Evolutionary conservation across 345 rosid genomes (phyloP).

Genomic region (Kernera saxatilis): DNA sequence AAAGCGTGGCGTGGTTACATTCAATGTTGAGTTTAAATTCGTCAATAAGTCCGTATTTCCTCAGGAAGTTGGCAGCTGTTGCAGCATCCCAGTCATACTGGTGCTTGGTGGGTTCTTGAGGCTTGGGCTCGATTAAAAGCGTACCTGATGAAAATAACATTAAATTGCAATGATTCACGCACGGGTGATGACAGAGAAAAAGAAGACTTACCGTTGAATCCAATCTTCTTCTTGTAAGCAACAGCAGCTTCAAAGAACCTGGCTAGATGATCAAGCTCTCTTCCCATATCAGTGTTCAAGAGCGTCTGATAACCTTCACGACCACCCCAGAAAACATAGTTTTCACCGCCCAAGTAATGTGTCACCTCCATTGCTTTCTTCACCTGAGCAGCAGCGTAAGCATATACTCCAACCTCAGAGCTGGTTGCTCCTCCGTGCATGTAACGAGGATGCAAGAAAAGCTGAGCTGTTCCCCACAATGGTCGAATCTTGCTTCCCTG

Average conservation of each 20-base stretch:
- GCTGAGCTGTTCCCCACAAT: constrained; percentile 96
- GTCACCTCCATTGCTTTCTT: constrained; percentile 98
- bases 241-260: constrained; percentile 79
- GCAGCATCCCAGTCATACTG: constrained; percentile 99
- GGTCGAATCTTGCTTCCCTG: constrained; percentile 76
- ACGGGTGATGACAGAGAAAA: not conserved
- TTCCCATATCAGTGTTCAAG: constrained; percentile 93
- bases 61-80: constrained; percentile 74
- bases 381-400: constrained; percentile 96
- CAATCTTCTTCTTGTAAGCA: constrained; percentile 92
- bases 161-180: not conserved
- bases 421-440: constrained; percentile 99
- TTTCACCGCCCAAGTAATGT: constrained; percentile 95
- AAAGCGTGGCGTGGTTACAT: constrained; percentile 95
- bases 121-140: constrained; percentile 90
- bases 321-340: constrained; percentile 98
- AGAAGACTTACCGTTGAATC: constrained; percentile 65
- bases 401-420: constrained; percentile 81
- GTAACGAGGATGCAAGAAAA: constrained; percentile 89
- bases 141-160: constrained; percentile 46
- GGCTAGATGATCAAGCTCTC: constrained; percentile 88
- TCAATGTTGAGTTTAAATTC: constrained; percentile 88
- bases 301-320: constrained; percentile 97
- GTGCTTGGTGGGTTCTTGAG: constrained; percentile 97
- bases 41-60: constrained; percentile 70